These are phyloP conservation scores for Holtermannia corniformis DNA, from an alignment of 768 basidiomycete species.

Conservation along the genomic window DNA sequence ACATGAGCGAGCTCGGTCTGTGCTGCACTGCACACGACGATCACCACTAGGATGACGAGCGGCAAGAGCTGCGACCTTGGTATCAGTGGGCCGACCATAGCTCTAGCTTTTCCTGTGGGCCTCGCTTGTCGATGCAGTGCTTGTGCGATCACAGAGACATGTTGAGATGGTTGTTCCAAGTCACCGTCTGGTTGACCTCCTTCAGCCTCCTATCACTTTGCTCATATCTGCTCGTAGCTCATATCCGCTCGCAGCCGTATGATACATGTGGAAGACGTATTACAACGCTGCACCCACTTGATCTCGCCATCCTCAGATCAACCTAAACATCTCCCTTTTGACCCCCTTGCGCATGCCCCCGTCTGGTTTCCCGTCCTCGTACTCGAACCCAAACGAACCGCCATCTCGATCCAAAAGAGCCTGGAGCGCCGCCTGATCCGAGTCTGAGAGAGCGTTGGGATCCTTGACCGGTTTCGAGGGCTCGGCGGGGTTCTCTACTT, in stretches of 20 bases:
- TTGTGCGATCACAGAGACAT: neutral
- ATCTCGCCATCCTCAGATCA: slow-evolving; percentile 7
- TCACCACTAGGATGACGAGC: slow-evolving; percentile 21
- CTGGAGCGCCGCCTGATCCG: neutral
- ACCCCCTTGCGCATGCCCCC: slow-evolving; percentile 7
- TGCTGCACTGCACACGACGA: slow-evolving; percentile 31
- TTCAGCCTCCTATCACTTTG: too few species aligned
- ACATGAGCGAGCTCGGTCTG: slow-evolving; percentile 39
- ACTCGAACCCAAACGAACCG: slow-evolving; percentile 12
- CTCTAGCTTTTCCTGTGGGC: too few species aligned
- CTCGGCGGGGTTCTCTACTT: too few species aligned
- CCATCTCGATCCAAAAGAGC: slow-evolving; percentile 11
- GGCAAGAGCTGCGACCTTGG: slow-evolving; percentile 15
- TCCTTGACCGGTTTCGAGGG: too few species aligned
- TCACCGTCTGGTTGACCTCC: too few species aligned
- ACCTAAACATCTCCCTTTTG: slow-evolving; percentile 11
- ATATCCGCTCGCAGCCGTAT: too few species aligned
- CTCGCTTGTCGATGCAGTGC: too few species aligned
- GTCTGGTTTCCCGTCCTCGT: slow-evolving; percentile 10
- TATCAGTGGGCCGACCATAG: too few species aligned
- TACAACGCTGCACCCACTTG: neutral
- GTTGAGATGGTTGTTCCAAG: neutral
- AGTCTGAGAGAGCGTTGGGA: too few species aligned
- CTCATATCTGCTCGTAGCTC: too few species aligned
- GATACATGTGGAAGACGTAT: too few species aligned